Conservation (phyloP, 2,329 filamentous ascomycete genomes). For the Xylaria sp. region DNA sequence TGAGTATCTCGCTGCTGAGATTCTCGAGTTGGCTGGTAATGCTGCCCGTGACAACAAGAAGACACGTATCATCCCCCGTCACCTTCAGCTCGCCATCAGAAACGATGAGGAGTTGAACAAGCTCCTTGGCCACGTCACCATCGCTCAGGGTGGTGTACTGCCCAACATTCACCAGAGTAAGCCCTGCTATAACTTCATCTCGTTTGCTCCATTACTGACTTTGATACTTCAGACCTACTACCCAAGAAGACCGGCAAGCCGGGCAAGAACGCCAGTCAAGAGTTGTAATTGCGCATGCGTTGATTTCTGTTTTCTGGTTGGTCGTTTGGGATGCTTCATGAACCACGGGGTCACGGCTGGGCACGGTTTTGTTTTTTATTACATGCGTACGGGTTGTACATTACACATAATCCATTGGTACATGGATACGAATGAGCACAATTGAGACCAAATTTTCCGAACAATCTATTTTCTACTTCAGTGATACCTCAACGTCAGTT, state of each 20-base stretch:
- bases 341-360: constrained; percentile 80
- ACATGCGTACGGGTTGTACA: constrained; percentile 71
- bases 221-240: constrained; percentile 74
- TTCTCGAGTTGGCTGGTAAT: constrained; percentile 98
- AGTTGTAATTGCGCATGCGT: constrained; percentile 73
- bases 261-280: constrained; percentile 91
- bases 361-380: constrained; percentile 71
- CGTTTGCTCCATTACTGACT: constrained; percentile 8
- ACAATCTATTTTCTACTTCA: constrained; percentile 36
- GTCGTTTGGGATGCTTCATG: constrained; percentile 74
- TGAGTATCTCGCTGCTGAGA: constrained; percentile 98
- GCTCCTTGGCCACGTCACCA: constrained; percentile 93
- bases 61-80: constrained; percentile 99
- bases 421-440: constrained; percentile 69
- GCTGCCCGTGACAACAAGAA: constrained; percentile 99
- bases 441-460: constrained; percentile 47
- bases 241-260: constrained; percentile 99
- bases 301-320: constrained; percentile 66
- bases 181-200: constrained; percentile 48
- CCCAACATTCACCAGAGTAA: constrained; percentile 97
- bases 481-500: background rate
- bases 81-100: constrained; percentile 98
- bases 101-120: constrained; percentile 99
- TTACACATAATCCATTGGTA: constrained; percentile 68
- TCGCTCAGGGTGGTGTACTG: constrained; percentile 94